Base-by-base conservation (phyloP, 2,329 filamentous ascomycete species). In the Polytolypa hystricis region DNA sequence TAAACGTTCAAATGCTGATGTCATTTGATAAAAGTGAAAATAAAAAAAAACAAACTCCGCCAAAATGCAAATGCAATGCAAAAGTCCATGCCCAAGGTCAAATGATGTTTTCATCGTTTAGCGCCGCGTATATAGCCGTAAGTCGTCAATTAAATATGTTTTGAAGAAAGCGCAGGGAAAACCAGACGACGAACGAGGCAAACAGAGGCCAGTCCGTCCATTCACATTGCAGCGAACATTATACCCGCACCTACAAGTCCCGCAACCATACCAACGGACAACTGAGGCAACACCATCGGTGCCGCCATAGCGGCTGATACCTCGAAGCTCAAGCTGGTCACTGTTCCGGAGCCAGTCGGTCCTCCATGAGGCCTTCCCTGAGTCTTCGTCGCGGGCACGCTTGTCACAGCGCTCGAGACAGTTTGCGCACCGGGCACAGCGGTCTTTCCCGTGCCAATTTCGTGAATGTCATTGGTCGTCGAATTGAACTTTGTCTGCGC, bases 401-500 rank as follows among this genome's bases (percentile, higher is more conserved):
- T 40, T 9, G 47, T 47, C 5, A 52, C 47, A 1, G 51, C 41
- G 34, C 35, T 45, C 7, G 42, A 28, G 8, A 47, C 53, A 1
- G 45, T 37, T 0, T 65, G 67, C 1, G 72, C 71, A 30, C 62
- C 60, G 0, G 73, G 73, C 1, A 76, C 63, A 10, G 64, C 62
- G 15, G 51, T 41, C 2, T 57, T 43, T 5, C 67, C 68, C 7
- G 58, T 58, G 4, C 59, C 57, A 35, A 77, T 77, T 48, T 76
- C 72, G 37, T 67, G 34, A 32, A 77, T 57, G 35, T 67, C 61
- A 36, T 56, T 47, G 4, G 45, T 42, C 0, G 67, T 71, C 3
- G 68, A 62, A 51, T 81, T 74, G 56, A 76, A 78, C 34, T 67
- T 71, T 12, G 79, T 79, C 54, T 80, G 74, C 1, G 79, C 81